These are phyloP conservation scores for Beauveria pseudobassiana DNA, from an alignment of 2,329 filamentous ascomycete genomes.

Conservation along the genomic window DNA sequence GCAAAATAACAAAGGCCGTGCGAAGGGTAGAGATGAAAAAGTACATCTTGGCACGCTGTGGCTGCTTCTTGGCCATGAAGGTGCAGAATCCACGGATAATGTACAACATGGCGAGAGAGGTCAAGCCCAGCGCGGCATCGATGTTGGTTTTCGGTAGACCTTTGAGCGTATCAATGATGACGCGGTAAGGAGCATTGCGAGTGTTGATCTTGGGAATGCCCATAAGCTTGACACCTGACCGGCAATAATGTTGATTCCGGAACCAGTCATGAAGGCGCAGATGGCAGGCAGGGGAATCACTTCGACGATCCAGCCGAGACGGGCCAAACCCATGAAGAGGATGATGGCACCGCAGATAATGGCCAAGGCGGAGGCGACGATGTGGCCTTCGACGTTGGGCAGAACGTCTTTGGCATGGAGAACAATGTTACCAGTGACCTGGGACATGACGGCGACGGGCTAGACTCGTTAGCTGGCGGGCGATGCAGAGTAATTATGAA, in stretches of 20 bases:
- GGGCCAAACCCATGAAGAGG: slow-evolving; percentile 40
- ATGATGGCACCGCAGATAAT: slow-evolving; percentile 42
- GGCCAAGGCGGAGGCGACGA: slow-evolving; percentile 40
- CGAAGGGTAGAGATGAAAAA: slow-evolving; percentile 75
- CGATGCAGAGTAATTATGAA: background rate
- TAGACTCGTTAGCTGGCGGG: slow-evolving; percentile 15
- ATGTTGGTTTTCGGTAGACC: slow-evolving; percentile 42
- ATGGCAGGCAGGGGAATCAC: slow-evolving; percentile 46
- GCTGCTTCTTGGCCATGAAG: slow-evolving; percentile 57
- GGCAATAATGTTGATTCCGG: slow-evolving; percentile 41
- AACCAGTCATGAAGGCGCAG: slow-evolving; percentile 48
- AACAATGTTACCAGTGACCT: slow-evolving; percentile 43
- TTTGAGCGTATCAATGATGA: slow-evolving; percentile 45
- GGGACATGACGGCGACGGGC: slow-evolving; percentile 50
- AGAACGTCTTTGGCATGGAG: slow-evolving; percentile 28
- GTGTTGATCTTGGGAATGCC: slow-evolving; percentile 44
- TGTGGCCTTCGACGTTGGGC: slow-evolving; percentile 32
- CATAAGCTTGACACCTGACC: slow-evolving; percentile 43
- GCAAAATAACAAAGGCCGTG: slow-evolving; percentile 71
- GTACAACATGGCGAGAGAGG: slow-evolving; percentile 61
- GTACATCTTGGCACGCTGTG: slow-evolving; percentile 59
- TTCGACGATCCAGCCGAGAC: slow-evolving; percentile 47
- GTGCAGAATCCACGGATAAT: slow-evolving; percentile 56
- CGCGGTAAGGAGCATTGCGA: slow-evolving; percentile 37
- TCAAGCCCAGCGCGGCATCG: slow-evolving; percentile 68